Base-by-base conservation (phyloP, 768 basidiomycete genomes). In the Sporobolomyces roseus region DNA sequence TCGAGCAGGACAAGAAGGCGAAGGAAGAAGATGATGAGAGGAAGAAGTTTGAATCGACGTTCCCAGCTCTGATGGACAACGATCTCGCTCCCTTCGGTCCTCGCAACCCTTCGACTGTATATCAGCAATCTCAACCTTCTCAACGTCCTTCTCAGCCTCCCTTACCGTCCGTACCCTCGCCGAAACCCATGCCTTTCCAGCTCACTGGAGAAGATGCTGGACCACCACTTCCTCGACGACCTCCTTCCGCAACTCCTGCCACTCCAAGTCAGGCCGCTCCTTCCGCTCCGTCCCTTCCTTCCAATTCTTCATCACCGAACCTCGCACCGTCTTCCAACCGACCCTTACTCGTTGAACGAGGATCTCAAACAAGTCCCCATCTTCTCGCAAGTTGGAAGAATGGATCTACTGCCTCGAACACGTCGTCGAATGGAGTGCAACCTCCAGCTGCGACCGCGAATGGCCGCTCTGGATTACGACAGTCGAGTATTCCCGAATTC, bases 311-410 rank as follows among this genome's bases (percentile, higher is more conserved):
- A n/a, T n/a, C n/a, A 32, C 48, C 30, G 35, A 48, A 23, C 27
- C 55, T 12, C 25, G n/a, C 10, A 21, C 21, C 48, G 21, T 35
- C 59, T n/a, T 21, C 32, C n/a, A 25, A 30, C 13, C 45, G 49
- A 23, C 54, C 51, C 25, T 33, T 27, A 2, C 61, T 74, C 49
- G 74, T 76, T 51, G 66, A 62, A 25, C 62, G 72, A 51, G 67
- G 38, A 9, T 72, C 70, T 27, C 75, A 76, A 66, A 76, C 75
- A 3, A 72, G 70, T 23, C 75, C 75, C 33, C 53, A 61, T 59
- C 66, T 74, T 2, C 65, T 76, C 41, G 70, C 68, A 19, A 33
- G 41, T 8, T 76, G 74, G 74, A 38, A 61, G 33, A 36, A 55
- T 51, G 56, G 63, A 19, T 43, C 62, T 13, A 32, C 50, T n/a